Base-by-base conservation (phyloP, 148 eudicot species). In the Rheum nobile region DNA sequence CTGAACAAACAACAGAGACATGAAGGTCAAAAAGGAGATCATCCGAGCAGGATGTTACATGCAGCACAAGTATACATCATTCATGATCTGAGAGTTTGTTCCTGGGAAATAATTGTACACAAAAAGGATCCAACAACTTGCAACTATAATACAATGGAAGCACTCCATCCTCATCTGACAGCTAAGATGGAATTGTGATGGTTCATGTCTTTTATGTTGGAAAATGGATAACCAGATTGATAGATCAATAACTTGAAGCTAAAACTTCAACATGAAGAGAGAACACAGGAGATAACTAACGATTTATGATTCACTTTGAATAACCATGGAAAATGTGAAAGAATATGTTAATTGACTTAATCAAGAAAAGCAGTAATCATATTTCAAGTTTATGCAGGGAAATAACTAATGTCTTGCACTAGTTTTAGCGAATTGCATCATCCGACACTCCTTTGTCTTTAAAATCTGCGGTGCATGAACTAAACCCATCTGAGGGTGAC, bases 1-100 rank as follows among this genome's bases (percentile, higher is more conserved):
- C 98, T 95, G 28, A 38, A 21, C 37, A 54, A 22, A 22, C 52
- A 13, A 74, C 29, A 73, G 31, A 41, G 34, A 39, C 19, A 16
- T 22, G 22, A 67, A 67, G 24, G 41, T 57, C 29, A 57, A 9
- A 32, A 65, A 65, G 70, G 41, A 61, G 31, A 61, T 12, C 37
- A 61, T 26, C 37, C 37, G 26, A 61, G 28, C 67, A 61, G 8
- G 34, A 59, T 19, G 37, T 22, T 12, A 22, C 61, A 54, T 54
- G 29, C 29, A 54, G 24, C 61, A 54, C 67, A 61, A 61, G 35
- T 12, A 29, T 10, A 61, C 67, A 28, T 28, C 13, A 61, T 28
- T 34, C 38, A 65, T 65, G 39, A 16, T 65, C 70, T 4, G 6
- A 65, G 70, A 32, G 41, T 65, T 57, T 65, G 41, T 65, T 65